Evolutionary conservation across 441 rosid genomes (phyloP), one percentile per base, ranked within the genome.

Genomic region (Pelargonium cotyledonis): DNA sequence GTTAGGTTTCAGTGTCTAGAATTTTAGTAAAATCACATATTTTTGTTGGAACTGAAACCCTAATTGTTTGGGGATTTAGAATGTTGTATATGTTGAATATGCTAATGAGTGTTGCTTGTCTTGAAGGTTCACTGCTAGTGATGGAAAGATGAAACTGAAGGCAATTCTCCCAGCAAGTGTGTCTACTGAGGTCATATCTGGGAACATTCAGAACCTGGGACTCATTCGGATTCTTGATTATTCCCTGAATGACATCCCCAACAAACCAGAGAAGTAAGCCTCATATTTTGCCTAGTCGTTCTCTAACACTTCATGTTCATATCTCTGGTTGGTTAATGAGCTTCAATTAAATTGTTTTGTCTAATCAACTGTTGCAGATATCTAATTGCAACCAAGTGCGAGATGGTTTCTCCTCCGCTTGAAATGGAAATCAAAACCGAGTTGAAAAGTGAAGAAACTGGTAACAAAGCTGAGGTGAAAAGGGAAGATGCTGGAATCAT

Each of bases 171-270:
- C 85, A n/a, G 79, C 96, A 2, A 83, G 85, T 8, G 18, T 82
- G 23, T 83, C 91, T 2, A 68, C 90, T 16, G 96, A 91, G 57
- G 79, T 91, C 1, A 75, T 82, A 8, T 83, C 92, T 0, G 91
- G 96, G 23, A 88, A 79, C 14, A 86, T 89, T 8, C 95, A 91
- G 68, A 87, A 87, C 74, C 74, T 81, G 69, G 88, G 93, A 7
- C 84, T 94, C 0, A 79, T 94, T 15, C 87, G 85, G 1, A 85
- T 94, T 74, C 71, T 86, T 1, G 89, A 91, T 73, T 94, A 89
- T 69, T 78, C 93, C 0, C 86, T 91, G 69, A 89, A 91, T n/a
- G 96, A 89, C 26, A 85, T 94, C 23, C 86, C 96, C 19, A 83
- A 80, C 78, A 91, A 89, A 81, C 74, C 92, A 6, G 93, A 88